phyloP scores from a whole-genome alignment of 768 basidiomycete genomes.

The Trametes punicea region DNA sequence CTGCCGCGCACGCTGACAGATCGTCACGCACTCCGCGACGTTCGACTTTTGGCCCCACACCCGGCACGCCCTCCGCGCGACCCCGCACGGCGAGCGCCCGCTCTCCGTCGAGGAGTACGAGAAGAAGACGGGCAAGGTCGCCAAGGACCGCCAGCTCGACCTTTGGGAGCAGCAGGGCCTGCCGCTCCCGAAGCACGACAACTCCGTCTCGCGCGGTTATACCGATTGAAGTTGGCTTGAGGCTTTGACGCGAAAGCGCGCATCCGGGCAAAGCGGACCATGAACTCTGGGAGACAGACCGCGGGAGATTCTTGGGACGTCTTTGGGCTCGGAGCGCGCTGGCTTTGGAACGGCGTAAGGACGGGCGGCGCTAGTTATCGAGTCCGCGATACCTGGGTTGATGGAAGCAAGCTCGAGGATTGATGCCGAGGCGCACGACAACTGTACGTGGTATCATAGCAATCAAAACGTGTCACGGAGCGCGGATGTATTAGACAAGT shows the following conservation, averaged over 20 bases:
- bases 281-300: neutral
- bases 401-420: no score
- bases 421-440: no score
- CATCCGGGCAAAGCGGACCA: no score
- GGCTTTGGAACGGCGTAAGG: neutral
- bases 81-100: constrained; percentile 78
- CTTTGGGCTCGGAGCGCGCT: neutral
- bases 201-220: constrained; percentile 46
- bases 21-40: constrained; percentile 74
- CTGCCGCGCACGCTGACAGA: constrained; percentile 34
- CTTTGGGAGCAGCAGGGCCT: constrained; percentile 68
- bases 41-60: constrained; percentile 81
- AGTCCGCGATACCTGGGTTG: no score
- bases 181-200: constrained; percentile 27
- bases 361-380: neutral
- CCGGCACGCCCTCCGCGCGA: constrained; percentile 76
- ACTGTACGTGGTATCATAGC: no score
- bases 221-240: constrained; percentile 65
- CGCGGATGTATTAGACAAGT: neutral
- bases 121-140: constrained; percentile 55
- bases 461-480: neutral
- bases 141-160: constrained; percentile 71
- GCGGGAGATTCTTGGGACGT: neutral
- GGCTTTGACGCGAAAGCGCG: no score
- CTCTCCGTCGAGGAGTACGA: constrained; percentile 74